Base-by-base conservation (phyloP, 2,329 filamentous ascomycete species). In the Chaetomiaceae sp. region DNA sequence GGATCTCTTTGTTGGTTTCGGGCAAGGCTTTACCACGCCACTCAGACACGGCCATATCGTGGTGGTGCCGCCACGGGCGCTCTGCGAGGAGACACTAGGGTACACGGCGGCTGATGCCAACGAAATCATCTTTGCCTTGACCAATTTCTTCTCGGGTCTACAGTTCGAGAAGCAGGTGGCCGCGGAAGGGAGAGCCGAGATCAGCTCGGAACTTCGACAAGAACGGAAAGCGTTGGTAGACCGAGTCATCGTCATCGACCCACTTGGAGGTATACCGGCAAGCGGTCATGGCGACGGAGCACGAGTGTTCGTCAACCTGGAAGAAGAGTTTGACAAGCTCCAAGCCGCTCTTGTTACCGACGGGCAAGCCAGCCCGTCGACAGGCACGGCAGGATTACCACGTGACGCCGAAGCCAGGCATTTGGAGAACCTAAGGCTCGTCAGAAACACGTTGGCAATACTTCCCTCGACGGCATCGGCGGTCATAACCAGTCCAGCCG, bases 221-320 rank as follows among this genome's bases (percentile, higher is more conserved):
- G 47, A 67, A 73, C 43, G 65, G 51, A 76, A 78, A 27, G 79
- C 85, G 1, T 79, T 80, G 0, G 72, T 99, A 5, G 92, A 97
- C 65, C 81, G 92, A 32, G 77, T 99, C 37, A 95, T 99, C 57
- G 75, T 99, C 25, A 77, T 99, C 6, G 94, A 99, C 67, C 85
- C 89, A 0, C 72, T 90, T 0, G 94, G 94, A 3, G 92, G 90
- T 0, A 90, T 91, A 41, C 94, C 94, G 0, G 76, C 89, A 54
- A 71, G 77, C 64, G 71, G 80, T 66, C 68, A 79, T 59, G 73
- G 79, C 40, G 72, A 86, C 69, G 81, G 78, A 46, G 80, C 87
- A 2, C 87, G 94, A 66, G 81, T 94, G 7, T 97, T 96, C 65
- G 81, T 99, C 65, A 99, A 99, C 62, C 78, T 99, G 52, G 87